Percentiles rank a stretch among this genome's conserved stretches.
phyloP scores from a whole-genome alignment of 257 asterid genomes.

The Ophiorrhiza pumila region DNA sequence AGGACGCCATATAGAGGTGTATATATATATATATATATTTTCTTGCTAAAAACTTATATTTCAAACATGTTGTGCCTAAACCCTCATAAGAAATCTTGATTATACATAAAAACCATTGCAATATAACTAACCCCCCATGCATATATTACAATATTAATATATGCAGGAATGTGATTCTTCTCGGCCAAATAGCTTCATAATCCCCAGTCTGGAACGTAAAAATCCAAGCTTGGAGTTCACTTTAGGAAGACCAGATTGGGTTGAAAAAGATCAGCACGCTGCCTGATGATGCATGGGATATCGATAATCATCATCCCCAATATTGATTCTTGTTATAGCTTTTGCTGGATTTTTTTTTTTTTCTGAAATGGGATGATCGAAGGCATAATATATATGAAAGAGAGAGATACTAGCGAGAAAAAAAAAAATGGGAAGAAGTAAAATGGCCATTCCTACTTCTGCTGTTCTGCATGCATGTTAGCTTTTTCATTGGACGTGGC shows the following conservation, averaged over 20 bases:
- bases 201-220: conserved; percentile 28
- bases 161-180: conserved; percentile 45
- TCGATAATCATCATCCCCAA: not conserved
- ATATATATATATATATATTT: too few relatives aligned
- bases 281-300: conserved; percentile 21
- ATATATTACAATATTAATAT: not conserved
- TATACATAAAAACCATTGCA: too few relatives aligned
- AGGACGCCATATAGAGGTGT: conserved; percentile 51
- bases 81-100: not conserved
- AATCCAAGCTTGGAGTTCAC: conserved; percentile 54
- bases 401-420: not conserved
- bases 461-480: conserved; percentile 17
- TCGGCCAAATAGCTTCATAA: conserved; percentile 29
- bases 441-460: conserved; percentile 10
- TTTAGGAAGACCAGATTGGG: conserved; percentile 50
- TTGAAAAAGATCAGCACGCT: conserved; percentile 33
- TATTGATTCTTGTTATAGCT: not conserved
- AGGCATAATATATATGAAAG: conserved; percentile 6
- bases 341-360: conserved; percentile 9
- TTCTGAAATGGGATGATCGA: conserved; percentile 12
- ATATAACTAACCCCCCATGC: not conserved
- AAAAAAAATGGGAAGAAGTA: not conserved
- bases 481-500: not conserved
- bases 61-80: not conserved
- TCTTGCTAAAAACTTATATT: not conserved